These are phyloP conservation scores for Jatropha podagrica DNA, from an alignment of 441 rosid species.

Conservation along the genomic window DNA sequence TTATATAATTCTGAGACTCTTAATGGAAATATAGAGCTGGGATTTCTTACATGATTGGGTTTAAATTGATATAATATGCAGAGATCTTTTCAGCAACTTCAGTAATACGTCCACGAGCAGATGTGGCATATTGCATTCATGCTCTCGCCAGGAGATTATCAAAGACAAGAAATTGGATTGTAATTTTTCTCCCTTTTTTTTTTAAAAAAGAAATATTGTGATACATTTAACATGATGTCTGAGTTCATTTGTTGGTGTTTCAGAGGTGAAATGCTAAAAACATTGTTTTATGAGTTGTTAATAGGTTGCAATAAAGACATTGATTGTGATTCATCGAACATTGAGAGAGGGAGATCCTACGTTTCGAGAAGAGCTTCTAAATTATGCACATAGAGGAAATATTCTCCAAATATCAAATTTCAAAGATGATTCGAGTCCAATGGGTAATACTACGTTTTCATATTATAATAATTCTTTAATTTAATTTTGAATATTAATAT, in stretches of 20 bases:
- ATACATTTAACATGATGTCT: too few species aligned
- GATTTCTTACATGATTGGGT: background rate
- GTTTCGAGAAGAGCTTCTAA: conserved; percentile 68
- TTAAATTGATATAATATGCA: conserved; percentile 7
- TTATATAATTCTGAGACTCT: background rate
- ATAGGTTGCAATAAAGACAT: conserved; percentile 73
- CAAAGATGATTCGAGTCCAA: conserved; percentile 73
- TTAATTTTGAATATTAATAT: background rate
- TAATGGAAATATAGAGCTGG: background rate
- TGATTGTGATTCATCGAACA: conserved; percentile 79
- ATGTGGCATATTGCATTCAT: conserved; percentile 76
- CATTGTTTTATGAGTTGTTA: background rate
- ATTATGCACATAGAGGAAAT: conserved; percentile 57
- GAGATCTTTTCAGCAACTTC: conserved; percentile 78
- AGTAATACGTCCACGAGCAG: conserved; percentile 68
- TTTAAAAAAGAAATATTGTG: too few species aligned
- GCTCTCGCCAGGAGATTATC: conserved; percentile 69
- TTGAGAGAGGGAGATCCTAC: conserved; percentile 85
- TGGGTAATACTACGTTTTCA: conserved; percentile 34
- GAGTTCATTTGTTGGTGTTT: too few species aligned
- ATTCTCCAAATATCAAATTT: conserved; percentile 74
- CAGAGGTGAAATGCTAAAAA: too few species aligned
- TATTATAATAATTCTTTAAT: background rate
- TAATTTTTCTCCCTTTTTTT: conserved; percentile 23
- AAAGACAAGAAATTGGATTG: conserved; percentile 73